Evolutionary conservation across 768 basidiomycete species (phyloP).

Genomic region (Mycena olivaceomarginata): DNA sequence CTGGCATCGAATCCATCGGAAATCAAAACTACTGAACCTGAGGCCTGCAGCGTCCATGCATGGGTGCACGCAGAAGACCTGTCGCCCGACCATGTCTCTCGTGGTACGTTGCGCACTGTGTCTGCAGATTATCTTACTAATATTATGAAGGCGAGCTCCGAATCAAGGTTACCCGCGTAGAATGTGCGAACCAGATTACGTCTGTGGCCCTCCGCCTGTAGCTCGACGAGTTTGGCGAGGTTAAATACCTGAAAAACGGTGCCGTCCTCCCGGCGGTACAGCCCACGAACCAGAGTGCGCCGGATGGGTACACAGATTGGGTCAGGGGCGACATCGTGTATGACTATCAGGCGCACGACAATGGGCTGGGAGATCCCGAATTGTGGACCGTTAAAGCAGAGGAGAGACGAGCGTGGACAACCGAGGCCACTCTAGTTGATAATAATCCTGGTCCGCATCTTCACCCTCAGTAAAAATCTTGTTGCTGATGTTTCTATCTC

Average conservation of each 20-base stretch:
- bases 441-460: not conserved
- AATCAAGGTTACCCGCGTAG: slow-evolving; percentile 12
- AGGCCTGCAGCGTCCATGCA: not conserved
- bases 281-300: slow-evolving; percentile 16
- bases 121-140: not conserved
- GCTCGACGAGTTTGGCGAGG: slow-evolving; percentile 36
- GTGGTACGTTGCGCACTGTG: not conserved
- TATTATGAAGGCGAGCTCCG: slow-evolving; percentile 38
- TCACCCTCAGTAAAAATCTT: too few species aligned
- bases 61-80: not conserved
- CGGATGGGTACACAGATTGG: not conserved
- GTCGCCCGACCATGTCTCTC: not conserved
- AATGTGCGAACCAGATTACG: slow-evolving; percentile 24
- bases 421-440: slow-evolving; percentile 16
- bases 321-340: not conserved
- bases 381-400: slow-evolving; percentile 30
- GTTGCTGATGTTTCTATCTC: not conserved
- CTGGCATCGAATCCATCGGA: too few species aligned
- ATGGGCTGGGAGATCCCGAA: slow-evolving; percentile 10
- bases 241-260: slow-evolving; percentile 20
- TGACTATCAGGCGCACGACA: slow-evolving; percentile 25
- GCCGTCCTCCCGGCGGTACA: slow-evolving; percentile 24
- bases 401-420: slow-evolving; percentile 15
- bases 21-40: too few species aligned
- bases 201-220: slow-evolving; percentile 34